Conservation (phyloP, 2,329 filamentous ascomycete species). For the Furcasterigmium sp. region DNA sequence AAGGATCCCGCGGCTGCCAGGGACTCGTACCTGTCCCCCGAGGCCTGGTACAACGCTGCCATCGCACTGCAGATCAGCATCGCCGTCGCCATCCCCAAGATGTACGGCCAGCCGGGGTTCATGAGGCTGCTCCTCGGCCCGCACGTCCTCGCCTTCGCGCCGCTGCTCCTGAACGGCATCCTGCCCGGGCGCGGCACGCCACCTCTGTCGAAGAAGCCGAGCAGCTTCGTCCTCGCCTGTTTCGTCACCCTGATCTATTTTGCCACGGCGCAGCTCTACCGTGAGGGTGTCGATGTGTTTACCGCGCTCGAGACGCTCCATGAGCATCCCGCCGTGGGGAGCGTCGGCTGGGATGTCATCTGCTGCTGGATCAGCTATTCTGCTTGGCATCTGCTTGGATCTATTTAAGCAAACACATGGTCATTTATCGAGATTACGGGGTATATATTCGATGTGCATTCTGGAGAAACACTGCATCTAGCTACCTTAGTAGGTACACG, state of each 20-base stretch:
- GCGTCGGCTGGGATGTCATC: conserved; percentile 20
- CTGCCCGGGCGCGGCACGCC: conserved; percentile 3
- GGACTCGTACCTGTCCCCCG: background rate
- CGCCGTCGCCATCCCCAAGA: conserved; percentile 10
- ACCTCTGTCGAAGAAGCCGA: conserved; percentile 6
- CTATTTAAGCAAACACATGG: no score
- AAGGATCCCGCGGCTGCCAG: background rate
- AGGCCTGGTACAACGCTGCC: conserved; percentile 8
- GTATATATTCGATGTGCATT: no score
- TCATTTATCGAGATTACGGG: no score
- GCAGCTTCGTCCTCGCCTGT: conserved; percentile 4
- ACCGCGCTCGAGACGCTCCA: conserved; percentile 10
- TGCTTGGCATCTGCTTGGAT: conserved; percentile 11
- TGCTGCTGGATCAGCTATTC: conserved; percentile 17
- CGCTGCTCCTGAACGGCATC: conserved; percentile 12
- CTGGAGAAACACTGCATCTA: no score
- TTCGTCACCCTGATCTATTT: conserved; percentile 7
- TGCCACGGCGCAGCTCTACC: conserved; percentile 1
- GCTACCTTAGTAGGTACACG: no score
- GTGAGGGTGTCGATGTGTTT: conserved; percentile 4
- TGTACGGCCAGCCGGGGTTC: conserved; percentile 9
- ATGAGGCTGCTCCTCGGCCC: conserved; percentile 14
- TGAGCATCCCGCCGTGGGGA: conserved; percentile 19
- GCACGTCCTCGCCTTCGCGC: conserved; percentile 18
- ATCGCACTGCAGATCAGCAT: conserved; percentile 10